A percentile compares a stretch with the other conserved stretches of the same genome.
phyloP scores from a whole-genome alignment of 805 yeast genomes.

The Metschnikowia continentalis region DNA sequence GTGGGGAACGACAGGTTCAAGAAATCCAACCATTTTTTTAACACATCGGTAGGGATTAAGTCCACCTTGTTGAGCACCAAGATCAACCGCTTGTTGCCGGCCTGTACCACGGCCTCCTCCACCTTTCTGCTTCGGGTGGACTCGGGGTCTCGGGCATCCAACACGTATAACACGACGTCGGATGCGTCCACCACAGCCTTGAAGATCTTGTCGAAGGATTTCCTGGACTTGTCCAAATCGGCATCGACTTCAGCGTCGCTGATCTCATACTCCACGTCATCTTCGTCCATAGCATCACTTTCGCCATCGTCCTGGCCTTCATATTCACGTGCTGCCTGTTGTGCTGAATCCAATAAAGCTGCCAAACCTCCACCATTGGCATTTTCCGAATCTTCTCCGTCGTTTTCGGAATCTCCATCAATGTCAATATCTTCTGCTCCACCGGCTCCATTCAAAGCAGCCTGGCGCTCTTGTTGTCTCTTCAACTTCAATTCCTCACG shows the following conservation, averaged over 20 bases:
- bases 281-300: conserved; percentile 30
- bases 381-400: conserved; percentile 35
- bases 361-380: conserved; percentile 52
- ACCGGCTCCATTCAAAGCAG: conserved; percentile 36
- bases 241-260: conserved; percentile 41
- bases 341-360: conserved; percentile 88
- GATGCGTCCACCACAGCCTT: conserved; percentile 89
- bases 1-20: conserved; percentile 85
- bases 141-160: conserved; percentile 97
- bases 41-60: conserved; percentile 78
- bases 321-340: conserved; percentile 74
- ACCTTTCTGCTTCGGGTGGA: conserved; percentile 88
- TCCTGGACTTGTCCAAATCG: conserved; percentile 71
- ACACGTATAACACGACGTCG: conserved; percentile 87
- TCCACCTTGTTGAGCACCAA: conserved; percentile 89
- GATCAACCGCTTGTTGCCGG: conserved; percentile 78
- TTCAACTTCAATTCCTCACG: conserved; percentile 46
- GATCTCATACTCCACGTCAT: conserved; percentile 41
- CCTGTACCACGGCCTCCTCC: conserved; percentile 81
- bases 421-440: conserved; percentile 37
- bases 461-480: conserved; percentile 46
- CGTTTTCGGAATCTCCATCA: conserved; percentile 17
- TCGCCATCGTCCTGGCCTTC: conserved; percentile 47
- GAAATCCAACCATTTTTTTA: conserved; percentile 79
- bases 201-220: conserved; percentile 90